Evolutionary conservation across 495 filamentous ascomycete species (phyloP).

Genomic region (Mytilinidion resinicola): DNA sequence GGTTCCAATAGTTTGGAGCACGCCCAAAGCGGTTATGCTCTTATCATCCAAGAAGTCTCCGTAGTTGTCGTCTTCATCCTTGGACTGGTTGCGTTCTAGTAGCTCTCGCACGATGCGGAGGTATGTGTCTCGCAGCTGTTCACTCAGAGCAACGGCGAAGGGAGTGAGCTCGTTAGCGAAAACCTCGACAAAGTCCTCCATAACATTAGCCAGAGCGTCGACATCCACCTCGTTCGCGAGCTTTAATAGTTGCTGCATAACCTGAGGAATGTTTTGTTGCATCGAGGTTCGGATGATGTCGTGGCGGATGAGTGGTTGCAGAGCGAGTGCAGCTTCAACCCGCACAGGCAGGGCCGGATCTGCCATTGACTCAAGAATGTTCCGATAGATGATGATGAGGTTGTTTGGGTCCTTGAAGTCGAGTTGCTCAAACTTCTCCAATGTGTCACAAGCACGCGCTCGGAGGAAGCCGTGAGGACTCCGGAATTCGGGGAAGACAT

Average conservation of each 20-base stretch:
- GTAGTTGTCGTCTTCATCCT: constrained; percentile 67
- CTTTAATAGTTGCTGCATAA: constrained; percentile 98
- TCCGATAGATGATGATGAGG: constrained; percentile 88
- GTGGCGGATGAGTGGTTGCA: constrained; percentile 93
- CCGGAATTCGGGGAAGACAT: constrained; percentile 96
- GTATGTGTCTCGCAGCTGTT: constrained; percentile 95
- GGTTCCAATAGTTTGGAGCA: constrained; percentile 95
- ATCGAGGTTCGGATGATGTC: constrained; percentile 88
- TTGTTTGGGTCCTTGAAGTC: constrained; percentile 95
- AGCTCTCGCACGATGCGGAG: constrained; percentile 88
- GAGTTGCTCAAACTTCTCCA: constrained; percentile 95
- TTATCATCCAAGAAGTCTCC: constrained; percentile 96
- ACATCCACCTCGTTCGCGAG: constrained; percentile 94
- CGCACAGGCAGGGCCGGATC: constrained; percentile 85
- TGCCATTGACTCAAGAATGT: constrained; percentile 95
- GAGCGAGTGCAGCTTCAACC: constrained; percentile 87
- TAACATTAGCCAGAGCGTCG: constrained; percentile 93
- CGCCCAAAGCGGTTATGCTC: constrained; percentile 93
- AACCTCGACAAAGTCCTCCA: constrained; percentile 99
- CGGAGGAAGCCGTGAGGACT: constrained; percentile 89
- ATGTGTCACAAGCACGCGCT: constrained; percentile 89
- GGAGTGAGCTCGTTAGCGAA: constrained; percentile 93
- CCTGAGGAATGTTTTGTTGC: constrained; percentile 98
- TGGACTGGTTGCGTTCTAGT: constrained; percentile 69
- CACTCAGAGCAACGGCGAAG: constrained; percentile 94